phyloP scores from a whole-genome alignment of 257 asterid genomes.

The Lantana camara region DNA sequence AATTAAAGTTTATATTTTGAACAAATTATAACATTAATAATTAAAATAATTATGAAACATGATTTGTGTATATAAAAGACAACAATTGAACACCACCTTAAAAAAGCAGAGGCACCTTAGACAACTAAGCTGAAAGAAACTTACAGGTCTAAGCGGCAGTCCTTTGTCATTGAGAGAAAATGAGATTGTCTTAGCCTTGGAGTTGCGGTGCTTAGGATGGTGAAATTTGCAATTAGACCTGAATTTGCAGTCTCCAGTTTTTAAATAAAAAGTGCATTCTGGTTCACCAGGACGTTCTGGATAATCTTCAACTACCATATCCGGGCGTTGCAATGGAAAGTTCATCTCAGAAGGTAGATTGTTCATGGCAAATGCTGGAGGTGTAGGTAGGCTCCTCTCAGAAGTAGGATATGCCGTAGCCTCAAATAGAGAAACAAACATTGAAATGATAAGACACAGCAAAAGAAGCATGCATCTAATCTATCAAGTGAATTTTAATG shows the following conservation, averaged over 20 bases:
- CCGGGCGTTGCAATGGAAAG: slow-evolving; percentile 50
- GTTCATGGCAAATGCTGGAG: slow-evolving; percentile 83
- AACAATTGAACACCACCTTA: background rate
- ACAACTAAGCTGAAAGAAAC: slow-evolving; percentile 28
- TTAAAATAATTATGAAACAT: no score
- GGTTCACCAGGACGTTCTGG: slow-evolving; percentile 95
- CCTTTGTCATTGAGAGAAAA: slow-evolving; percentile 78
- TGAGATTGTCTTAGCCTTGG: slow-evolving; percentile 44
- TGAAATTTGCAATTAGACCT: slow-evolving; percentile 81
- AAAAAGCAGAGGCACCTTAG: slow-evolving; percentile 6
- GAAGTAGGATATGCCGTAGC: slow-evolving; percentile 59
- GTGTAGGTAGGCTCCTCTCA: slow-evolving; percentile 84
- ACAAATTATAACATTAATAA: no score
- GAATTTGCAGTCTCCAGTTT: slow-evolving; percentile 91
- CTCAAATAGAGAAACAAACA: slow-evolving; percentile 34
- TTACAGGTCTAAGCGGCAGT: slow-evolving; percentile 95
- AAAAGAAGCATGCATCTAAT: background rate
- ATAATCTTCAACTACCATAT: slow-evolving; percentile 54
- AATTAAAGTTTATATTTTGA: no score
- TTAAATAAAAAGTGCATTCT: slow-evolving; percentile 81
- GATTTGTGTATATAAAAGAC: background rate
- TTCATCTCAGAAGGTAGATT: slow-evolving; percentile 48
- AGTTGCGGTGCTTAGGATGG: slow-evolving; percentile 68
- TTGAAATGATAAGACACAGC: background rate
- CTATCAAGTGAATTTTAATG: background rate